Evolutionary conservation across 106 monocot genomes (phyloP).

Genomic region (Posidonia australis): DNA sequence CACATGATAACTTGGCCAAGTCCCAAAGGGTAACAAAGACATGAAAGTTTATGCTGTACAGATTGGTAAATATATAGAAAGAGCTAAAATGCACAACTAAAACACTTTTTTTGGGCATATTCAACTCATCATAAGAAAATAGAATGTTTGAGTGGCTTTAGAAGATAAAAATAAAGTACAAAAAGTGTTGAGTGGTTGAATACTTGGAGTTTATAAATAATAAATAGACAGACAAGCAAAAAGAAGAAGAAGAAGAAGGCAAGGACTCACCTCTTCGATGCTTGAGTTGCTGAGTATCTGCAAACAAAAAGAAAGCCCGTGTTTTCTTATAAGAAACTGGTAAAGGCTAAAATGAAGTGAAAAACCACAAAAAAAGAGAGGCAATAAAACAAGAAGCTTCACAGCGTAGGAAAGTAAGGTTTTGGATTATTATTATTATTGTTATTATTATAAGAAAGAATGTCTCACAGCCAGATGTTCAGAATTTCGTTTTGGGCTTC

Average conservation of each 20-base stretch:
- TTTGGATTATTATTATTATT: too few relatives aligned
- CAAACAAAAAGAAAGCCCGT: slow-evolving; percentile 4
- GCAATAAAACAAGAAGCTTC: not conserved
- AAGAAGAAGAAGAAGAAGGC: not conserved
- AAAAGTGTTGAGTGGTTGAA: too few relatives aligned
- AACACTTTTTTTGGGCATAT: too few relatives aligned
- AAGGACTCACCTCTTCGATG: slow-evolving; percentile 41
- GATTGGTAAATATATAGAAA: too few relatives aligned
- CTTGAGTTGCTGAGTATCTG: slow-evolving; percentile 36
- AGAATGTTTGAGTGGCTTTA: too few relatives aligned
- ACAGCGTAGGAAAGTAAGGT: not conserved
- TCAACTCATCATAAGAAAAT: too few relatives aligned
- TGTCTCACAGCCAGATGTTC: slow-evolving; percentile 37
- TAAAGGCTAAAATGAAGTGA: not conserved
- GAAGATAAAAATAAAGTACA: too few relatives aligned
- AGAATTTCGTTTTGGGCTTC: slow-evolving; percentile 15
- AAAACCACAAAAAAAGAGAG: not conserved
- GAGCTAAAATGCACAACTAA: too few relatives aligned
- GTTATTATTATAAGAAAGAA: not conserved
- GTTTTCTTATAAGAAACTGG: not conserved
- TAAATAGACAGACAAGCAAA: not conserved
- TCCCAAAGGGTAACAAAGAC: too few relatives aligned
- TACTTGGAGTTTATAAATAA: too few relatives aligned
- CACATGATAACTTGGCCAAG: too few relatives aligned
- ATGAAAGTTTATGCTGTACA: too few relatives aligned